Evolutionary conservation across 352 stramenopile genomes (phyloP).

Genomic region (Globisporangium acanthophoron): DNA sequence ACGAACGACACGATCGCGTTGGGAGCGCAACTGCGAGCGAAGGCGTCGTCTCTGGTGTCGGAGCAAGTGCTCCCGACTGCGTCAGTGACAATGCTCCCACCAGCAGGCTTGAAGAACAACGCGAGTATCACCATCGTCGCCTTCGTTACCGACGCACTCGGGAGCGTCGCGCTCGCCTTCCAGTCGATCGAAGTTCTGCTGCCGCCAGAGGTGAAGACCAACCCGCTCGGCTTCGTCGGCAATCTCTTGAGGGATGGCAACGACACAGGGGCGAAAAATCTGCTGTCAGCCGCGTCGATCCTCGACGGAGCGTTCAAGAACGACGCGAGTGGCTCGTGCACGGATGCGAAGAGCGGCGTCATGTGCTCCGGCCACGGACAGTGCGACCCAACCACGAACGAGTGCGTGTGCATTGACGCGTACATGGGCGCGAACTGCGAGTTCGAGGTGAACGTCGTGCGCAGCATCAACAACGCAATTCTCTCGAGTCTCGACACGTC

Average conservation of each 20-base stretch:
- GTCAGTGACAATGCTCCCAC: conserved; percentile 36
- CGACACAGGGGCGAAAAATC: conserved; percentile 18
- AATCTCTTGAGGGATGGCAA: conserved; percentile 19
- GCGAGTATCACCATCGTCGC: conserved; percentile 44
- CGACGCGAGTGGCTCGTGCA: conserved; percentile 3
- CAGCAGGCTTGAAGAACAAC: conserved; percentile 17
- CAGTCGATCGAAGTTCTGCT: conserved; percentile 33
- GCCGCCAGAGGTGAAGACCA: conserved; percentile 21
- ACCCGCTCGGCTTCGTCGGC: conserved; percentile 36
- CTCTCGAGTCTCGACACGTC: conserved; percentile 29
- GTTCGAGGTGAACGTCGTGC: conserved; percentile 28
- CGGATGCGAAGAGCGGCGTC: neutral
- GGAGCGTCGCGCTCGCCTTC: conserved; percentile 28
- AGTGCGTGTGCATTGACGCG: conserved; percentile 27
- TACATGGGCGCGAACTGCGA: conserved; percentile 43
- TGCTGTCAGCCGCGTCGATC: conserved; percentile 42
- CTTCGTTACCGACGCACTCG: conserved; percentile 47
- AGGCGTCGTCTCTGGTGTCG: conserved; percentile 29
- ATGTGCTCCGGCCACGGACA: conserved; percentile 27
- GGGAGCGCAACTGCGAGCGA: conserved; percentile 22
- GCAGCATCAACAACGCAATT: conserved; percentile 35
- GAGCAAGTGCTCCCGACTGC: conserved; percentile 32
- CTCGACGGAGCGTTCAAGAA: conserved; percentile 30
- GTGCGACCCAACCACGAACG: conserved; percentile 21
- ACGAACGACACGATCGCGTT: conserved; percentile 15